Evolutionary conservation across 345 rosid species (phyloP), one percentile per base, ranked within the genome.

Genomic region (Populus euphratica): DNA sequence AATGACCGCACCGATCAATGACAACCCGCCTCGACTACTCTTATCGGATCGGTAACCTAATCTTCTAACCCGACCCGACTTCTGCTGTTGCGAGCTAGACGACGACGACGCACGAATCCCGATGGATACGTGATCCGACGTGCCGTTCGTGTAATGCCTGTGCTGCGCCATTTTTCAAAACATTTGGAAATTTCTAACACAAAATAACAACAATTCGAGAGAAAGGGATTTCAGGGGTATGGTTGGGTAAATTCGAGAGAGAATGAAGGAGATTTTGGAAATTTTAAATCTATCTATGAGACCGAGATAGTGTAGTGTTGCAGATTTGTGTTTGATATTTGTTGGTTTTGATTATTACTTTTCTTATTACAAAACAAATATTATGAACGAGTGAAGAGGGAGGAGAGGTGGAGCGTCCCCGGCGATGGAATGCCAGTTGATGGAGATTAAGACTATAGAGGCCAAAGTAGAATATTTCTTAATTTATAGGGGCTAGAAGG

Each of bases 81-180:
- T 96, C 29, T 83, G 89, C 76, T 78, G 81, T 71, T 86, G 49
- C 72, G 87, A 25, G 80, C 50, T 12, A 29, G 50, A 23, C 47
- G 75, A 54, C 61, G 29, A 61, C 29, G 76, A 23, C 14, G 84
- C 70, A 52, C 92, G 91, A 76, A 90, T 81, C 68, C 93, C 91
- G 77, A 90, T 80, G 68, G 98, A 81, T 68, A 87, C 59, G 83
- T 88, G 92, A 86, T 88, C 96, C 43, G 91, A 73, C 56, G 75
- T 68, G 67, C 94, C 92, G 78, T 86, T 86, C 17, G 87, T 63
- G 81, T 78, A 79, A 70, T 92, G 99, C 91, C 99, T 90, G 87
- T 80, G 86, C 88, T 91, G 99, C 83, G 93, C 91, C 99, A 96
- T 93, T 77, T 31, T n/a, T n/a, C 29, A 56, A 56, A 56, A n/a